Evolutionary conservation across 306 rosid species (phyloP), one percentile per base, ranked within the genome.

Genomic region (Vachellia collinsii): DNA sequence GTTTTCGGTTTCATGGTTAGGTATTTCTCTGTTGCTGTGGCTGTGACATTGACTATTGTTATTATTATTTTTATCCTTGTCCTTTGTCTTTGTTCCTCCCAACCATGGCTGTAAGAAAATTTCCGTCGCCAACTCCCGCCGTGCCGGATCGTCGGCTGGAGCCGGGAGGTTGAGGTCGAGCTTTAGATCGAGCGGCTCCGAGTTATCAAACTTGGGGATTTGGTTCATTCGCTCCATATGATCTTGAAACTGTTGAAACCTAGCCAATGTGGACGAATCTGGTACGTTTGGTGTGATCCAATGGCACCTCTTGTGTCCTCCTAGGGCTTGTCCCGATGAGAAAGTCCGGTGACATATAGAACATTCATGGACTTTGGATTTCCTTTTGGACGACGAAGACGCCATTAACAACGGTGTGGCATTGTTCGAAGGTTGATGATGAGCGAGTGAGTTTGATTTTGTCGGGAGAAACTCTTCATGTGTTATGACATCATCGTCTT

Each of bases 261-360:
- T 94, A 1, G 90, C 86, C 70, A 91, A 36, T 0, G 92, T 72
- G 0, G 97, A 85, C 0, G 92, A 77, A 58, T 87, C 92, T 0
- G 93, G 88, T 5, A 85, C 86, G 50, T 89, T 93, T 19, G 97
- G 87, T 9, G 99, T 96, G 82, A 93, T 93, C 99, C 99, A 96
- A 59, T 93, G 99, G 47, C 99, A 96, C 36, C 98, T 87, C 82
- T 96, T 93, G 79, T 96, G 99, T 0, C 99, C 99, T 0, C 99
- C 98, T 76, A 96, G 58, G 0, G 99, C 97, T 80, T 96, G 99
- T 20, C 98, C 99, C 0, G 98, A 91, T 8, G 99, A 90, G 86
- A 96, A 96, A 46, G 92, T 80, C 50, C 98, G 85, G 77, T 93
- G 98, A 41, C 99, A 96, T 70, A 96, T 96, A 3, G 99, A 93